Conservation (phyloP, 345 rosid species). For the Eucalyptus guilfoylei region DNA sequence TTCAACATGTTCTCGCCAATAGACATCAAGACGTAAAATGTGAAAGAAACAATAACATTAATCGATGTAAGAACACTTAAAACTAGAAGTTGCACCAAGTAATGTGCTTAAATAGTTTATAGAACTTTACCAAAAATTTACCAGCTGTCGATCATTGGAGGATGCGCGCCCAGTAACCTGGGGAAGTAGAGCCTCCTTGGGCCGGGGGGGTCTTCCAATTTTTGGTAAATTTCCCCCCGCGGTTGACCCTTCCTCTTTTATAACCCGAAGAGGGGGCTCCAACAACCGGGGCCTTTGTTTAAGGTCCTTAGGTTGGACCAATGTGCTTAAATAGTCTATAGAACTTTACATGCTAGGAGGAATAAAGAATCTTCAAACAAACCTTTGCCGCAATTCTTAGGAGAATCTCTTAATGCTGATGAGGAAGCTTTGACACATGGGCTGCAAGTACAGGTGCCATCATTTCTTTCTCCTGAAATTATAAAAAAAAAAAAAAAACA, state of each 20-base stretch:
- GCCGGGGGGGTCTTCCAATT: too few relatives aligned
- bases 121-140: too few relatives aligned
- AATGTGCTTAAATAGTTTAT: too few relatives aligned
- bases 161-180: too few relatives aligned
- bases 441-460: slow-evolving; percentile 52
- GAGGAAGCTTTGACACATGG: slow-evolving; percentile 57
- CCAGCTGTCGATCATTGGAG: too few relatives aligned
- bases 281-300: too few relatives aligned
- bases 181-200: too few relatives aligned
- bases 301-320: too few relatives aligned
- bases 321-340: background rate
- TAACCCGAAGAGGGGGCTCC: too few relatives aligned
- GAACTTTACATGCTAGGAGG: background rate
- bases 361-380: background rate
- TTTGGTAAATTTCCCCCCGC: too few relatives aligned
- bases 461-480: slow-evolving; percentile 79
- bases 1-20: background rate
- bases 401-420: slow-evolving; percentile 72
- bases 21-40: background rate
- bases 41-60: background rate
- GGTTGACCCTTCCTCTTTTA: too few relatives aligned
- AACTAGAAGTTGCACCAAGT: background rate
- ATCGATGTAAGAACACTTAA: background rate
- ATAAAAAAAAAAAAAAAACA: background rate
- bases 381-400: slow-evolving; percentile 66